Conservation (phyloP, 805 yeast genomes). For the Starmera quercuum region DNA sequence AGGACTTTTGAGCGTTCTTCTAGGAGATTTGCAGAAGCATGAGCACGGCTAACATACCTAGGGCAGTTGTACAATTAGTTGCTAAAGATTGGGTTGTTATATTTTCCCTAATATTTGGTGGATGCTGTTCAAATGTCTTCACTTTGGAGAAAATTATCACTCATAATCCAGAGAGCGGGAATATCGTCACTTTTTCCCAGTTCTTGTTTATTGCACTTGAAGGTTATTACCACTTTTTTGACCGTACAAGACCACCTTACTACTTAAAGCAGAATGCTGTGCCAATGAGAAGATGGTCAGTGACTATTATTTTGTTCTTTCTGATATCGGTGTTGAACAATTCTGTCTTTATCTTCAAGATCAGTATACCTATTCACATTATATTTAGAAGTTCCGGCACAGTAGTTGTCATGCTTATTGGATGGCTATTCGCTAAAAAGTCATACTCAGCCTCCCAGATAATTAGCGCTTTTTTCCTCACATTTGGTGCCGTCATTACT, state of each 20-base stretch:
- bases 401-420: slow-evolving; percentile 51
- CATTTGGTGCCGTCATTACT: slow-evolving; percentile 46
- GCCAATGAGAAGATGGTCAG: slow-evolving; percentile 35
- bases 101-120: slow-evolving; percentile 45
- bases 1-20: too few relatives aligned
- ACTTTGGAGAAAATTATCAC: slow-evolving; percentile 49
- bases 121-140: slow-evolving; percentile 67
- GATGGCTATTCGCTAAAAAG: slow-evolving; percentile 38
- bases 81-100: slow-evolving; percentile 16
- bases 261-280: slow-evolving; percentile 27
- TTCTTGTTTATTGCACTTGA: slow-evolving; percentile 44
- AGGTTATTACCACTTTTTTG: slow-evolving; percentile 31
- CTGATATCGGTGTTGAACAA: slow-evolving; percentile 48
- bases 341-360: slow-evolving; percentile 44
- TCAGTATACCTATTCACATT: slow-evolving; percentile 63
- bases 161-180: slow-evolving; percentile 31
- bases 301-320: slow-evolving; percentile 44
- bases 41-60: background rate
- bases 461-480: slow-evolving; percentile 40
- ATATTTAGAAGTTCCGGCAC: slow-evolving; percentile 60
- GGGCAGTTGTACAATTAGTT: slow-evolving; percentile 11
- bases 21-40: background rate
- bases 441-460: slow-evolving; percentile 39
- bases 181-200: slow-evolving; percentile 50
- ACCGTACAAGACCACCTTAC: slow-evolving; percentile 21